These are phyloP conservation scores for Curvularia lunata DNA, from an alignment of 2,329 filamentous ascomycete species.

Conservation along the genomic window DNA sequence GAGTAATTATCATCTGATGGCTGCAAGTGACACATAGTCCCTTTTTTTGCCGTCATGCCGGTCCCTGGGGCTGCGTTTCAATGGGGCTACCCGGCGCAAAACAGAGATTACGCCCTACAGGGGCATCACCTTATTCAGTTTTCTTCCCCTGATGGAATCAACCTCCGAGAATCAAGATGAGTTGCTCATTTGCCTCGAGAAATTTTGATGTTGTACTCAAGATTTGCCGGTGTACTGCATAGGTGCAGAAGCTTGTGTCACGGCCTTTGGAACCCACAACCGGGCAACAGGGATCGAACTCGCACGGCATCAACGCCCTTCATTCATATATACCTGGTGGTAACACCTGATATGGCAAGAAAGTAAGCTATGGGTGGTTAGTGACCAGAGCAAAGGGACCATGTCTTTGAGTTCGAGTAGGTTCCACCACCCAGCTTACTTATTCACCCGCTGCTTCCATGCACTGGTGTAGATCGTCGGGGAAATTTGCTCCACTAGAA, in stretches of 20 bases:
- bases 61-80: neutral
- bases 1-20: neutral
- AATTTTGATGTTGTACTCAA: neutral
- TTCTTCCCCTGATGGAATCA: neutral
- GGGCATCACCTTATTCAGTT: neutral
- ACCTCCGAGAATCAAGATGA: neutral
- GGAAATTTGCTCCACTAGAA: constrained; percentile 1
- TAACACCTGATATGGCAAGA: neutral
- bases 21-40: neutral
- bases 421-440: neutral
- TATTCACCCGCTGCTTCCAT: constrained; percentile 12
- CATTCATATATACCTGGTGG: neutral
- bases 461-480: constrained; percentile 9
- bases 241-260: neutral
- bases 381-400: neutral
- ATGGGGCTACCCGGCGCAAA: neutral
- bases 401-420: neutral
- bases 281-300: neutral
- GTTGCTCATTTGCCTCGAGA: neutral
- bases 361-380: neutral
- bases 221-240: neutral
- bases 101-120: neutral
- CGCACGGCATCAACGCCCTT: neutral
- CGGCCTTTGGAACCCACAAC: neutral
- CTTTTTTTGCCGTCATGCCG: neutral